Evolutionary conservation across 2,329 filamentous ascomycete genomes (phyloP).

Genomic region (Sporothrix dimorphospora): DNA sequence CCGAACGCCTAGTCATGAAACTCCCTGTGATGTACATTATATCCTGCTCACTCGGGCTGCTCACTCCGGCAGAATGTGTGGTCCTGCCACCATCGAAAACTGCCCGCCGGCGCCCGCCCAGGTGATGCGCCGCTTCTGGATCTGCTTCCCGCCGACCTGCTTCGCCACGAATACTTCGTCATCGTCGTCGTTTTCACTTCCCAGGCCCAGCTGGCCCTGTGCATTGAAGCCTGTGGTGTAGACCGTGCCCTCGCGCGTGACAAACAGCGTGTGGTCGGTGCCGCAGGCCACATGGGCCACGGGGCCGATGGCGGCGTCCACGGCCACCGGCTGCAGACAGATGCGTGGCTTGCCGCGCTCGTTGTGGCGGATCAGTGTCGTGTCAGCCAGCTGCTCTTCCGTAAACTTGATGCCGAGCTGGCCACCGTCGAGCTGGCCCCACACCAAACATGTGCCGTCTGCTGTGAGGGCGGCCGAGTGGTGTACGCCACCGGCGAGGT

Average conservation of each 20-base stretch:
- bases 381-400: neutral
- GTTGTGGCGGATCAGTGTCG: neutral
- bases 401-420: conserved; percentile 49
- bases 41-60: no score
- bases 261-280: conserved; percentile 8
- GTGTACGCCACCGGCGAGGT: conserved; percentile 62
- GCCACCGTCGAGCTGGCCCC: conserved; percentile 46
- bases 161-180: conserved; percentile 50
- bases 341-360: neutral
- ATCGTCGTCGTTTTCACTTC: conserved; percentile 41
- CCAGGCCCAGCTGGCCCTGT: conserved; percentile 61
- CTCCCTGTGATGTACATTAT: no score
- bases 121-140: conserved; percentile 53
- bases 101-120: conserved; percentile 68
- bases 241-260: conserved; percentile 43
- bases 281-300: neutral
- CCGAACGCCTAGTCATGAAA: no score
- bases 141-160: neutral
- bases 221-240: conserved; percentile 60
- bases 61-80: neutral
- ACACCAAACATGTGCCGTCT: conserved; percentile 43
- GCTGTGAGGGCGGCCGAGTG: conserved; percentile 56
- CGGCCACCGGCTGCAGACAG: neutral
- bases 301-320: neutral
- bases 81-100: conserved; percentile 44